Evolutionary conservation across 805 yeast genomes (phyloP).

Genomic region (Wickerhamomyces sydowiorum): DNA sequence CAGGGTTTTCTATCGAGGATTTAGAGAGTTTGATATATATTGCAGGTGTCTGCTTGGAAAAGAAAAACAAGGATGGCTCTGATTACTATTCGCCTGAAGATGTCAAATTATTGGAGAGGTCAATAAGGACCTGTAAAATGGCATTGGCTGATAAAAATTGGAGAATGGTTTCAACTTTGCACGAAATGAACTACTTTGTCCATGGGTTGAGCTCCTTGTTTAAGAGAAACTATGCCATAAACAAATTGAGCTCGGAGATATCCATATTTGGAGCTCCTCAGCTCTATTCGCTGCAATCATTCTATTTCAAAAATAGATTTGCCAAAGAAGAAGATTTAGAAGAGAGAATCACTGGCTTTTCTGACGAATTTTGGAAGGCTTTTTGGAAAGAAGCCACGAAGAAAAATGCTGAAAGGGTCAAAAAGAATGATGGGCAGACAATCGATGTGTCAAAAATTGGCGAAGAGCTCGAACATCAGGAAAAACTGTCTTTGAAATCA

Average conservation of each 20-base stretch:
- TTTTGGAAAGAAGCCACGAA: constrained; percentile 43
- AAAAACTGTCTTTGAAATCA: constrained; percentile 10
- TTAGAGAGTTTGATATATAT: constrained; percentile 46
- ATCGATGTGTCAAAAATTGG: constrained; percentile 23
- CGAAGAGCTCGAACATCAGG: constrained; percentile 18
- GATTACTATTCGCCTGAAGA: constrained; percentile 33
- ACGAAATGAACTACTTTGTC: constrained; percentile 61
- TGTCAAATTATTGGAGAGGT: constrained; percentile 31
- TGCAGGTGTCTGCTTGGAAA: constrained; percentile 39
- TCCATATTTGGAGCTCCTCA: constrained; percentile 60
- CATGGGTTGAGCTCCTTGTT: constrained; percentile 37
- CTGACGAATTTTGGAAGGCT: constrained; percentile 44
- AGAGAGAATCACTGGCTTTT: constrained; percentile 26
- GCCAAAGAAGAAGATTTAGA: constrained; percentile 26
- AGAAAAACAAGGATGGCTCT: constrained; percentile 23
- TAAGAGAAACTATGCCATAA: constrained; percentile 37
- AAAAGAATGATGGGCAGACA: constrained; percentile 29
- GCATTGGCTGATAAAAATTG: constrained; percentile 51
- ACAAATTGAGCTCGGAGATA: constrained; percentile 25
- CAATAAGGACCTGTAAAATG: constrained; percentile 38
- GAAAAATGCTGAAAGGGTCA: constrained; percentile 31
- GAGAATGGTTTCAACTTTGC: constrained; percentile 51
- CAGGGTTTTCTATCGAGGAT: constrained; percentile 60
- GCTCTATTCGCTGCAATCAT: constrained; percentile 42
- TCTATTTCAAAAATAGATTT: constrained; percentile 48